phyloP scores from a whole-genome alignment of 805 yeast genomes.

The Pichia phayaonensis region DNA sequence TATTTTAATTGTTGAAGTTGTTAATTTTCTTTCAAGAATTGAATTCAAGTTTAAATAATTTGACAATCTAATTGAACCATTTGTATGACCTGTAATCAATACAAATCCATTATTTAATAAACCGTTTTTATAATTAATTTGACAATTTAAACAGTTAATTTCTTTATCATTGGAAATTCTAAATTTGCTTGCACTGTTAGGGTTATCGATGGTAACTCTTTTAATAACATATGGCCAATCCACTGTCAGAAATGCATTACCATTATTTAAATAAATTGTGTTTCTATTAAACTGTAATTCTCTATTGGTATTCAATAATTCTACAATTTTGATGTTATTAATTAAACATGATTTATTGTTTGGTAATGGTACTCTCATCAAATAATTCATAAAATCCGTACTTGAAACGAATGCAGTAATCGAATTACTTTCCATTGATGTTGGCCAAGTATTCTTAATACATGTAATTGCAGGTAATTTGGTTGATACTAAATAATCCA shows the following conservation, averaged over 20 bases:
- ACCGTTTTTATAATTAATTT: slow-evolving; percentile 1
- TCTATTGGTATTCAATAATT: neutral
- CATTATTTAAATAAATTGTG: neutral
- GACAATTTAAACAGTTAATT: slow-evolving; percentile 7
- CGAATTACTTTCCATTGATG: neutral
- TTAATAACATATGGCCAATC: slow-evolving; percentile 10
- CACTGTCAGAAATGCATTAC: slow-evolving; percentile 1
- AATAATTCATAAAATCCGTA: slow-evolving; percentile 13
- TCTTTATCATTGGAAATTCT: slow-evolving; percentile 10
- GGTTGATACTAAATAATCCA: slow-evolving; percentile 20
- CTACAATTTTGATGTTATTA: slow-evolving; percentile 1
- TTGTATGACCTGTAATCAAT: slow-evolving; percentile 12
- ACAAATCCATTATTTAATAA: slow-evolving; percentile 3
- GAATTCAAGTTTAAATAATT: slow-evolving; percentile 11
- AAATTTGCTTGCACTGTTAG: slow-evolving; percentile 1
- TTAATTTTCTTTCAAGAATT: slow-evolving; percentile 7
- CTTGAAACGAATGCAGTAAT: slow-evolving; percentile 15
- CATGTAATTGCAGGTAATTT: slow-evolving; percentile 18
- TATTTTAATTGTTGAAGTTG: slow-evolving; percentile 15
- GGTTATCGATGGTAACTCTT: slow-evolving; percentile 2
- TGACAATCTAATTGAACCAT: slow-evolving; percentile 15
- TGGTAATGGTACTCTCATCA: slow-evolving; percentile 5
- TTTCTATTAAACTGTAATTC: slow-evolving; percentile 5
- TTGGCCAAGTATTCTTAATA: slow-evolving; percentile 3
- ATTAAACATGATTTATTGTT: neutral